These are phyloP conservation scores for Barnettozyma salicaria DNA, from an alignment of 805 yeast genomes.

Conservation along the genomic window DNA sequence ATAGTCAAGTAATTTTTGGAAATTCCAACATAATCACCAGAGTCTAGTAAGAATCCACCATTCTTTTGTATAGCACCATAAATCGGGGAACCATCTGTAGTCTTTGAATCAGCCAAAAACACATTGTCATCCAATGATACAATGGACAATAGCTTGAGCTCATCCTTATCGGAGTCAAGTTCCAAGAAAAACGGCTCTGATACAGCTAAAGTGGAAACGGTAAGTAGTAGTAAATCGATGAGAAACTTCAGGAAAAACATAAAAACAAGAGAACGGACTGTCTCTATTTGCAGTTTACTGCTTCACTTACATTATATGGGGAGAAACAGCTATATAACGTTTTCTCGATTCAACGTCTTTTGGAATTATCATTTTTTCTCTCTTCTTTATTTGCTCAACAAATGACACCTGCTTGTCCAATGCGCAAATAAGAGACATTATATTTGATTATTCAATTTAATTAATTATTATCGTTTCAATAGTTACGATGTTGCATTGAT, in stretches of 20 bases:
- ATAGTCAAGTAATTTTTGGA: conserved; percentile 3
- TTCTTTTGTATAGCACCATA: conserved; percentile 2
- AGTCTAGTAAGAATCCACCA: conserved; percentile 1
- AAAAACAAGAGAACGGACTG: neutral
- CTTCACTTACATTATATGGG: too few species aligned
- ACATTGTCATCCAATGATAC: neutral
- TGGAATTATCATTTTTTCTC: too few species aligned
- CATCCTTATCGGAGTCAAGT: neutral
- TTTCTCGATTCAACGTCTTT: too few species aligned
- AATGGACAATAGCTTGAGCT: too few species aligned
- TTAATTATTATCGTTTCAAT: too few species aligned
- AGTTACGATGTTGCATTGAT: too few species aligned
- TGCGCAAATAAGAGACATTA: too few species aligned
- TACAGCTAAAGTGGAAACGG: neutral
- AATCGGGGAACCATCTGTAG: neutral
- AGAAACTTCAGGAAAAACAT: neutral
- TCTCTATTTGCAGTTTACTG: too few species aligned
- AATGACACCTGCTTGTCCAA: too few species aligned
- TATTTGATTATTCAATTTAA: too few species aligned
- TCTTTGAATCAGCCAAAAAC: neutral
- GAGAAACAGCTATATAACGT: too few species aligned
- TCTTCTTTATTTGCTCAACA: too few species aligned
- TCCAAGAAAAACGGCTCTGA: conserved; percentile 3
- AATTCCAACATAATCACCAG: conserved; percentile 3
- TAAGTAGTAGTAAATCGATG: neutral